A percentile compares a stretch with the other conserved stretches of the same genome.
Conservation (phyloP, 352 stramenopile genomes). For the Phytophthora chlamydospora region DNA sequence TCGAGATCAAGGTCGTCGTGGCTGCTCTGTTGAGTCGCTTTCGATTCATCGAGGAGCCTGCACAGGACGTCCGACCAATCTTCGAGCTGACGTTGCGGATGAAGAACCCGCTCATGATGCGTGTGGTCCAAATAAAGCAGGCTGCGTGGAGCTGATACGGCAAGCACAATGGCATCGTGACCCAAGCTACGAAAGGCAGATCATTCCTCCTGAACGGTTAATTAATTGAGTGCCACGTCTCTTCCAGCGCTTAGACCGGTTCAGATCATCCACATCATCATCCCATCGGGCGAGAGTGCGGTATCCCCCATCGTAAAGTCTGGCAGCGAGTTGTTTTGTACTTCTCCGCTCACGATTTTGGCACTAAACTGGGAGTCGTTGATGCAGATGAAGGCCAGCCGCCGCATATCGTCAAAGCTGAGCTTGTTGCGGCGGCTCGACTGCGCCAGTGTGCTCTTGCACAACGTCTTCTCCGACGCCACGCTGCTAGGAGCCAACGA, state of each 20-base stretch:
- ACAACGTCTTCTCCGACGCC: slow-evolving; percentile 72
- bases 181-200: no score
- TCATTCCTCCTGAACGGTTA: no score
- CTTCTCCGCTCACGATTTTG: slow-evolving; percentile 47
- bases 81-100: slow-evolving; percentile 1
- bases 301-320: slow-evolving; percentile 78
- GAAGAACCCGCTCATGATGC: slow-evolving; percentile 4
- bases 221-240: no score
- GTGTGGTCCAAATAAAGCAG: no score
- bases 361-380: slow-evolving; percentile 79
- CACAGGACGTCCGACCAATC: not conserved
- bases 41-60: not conserved
- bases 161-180: no score
- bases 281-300: slow-evolving; percentile 71
- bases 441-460: slow-evolving; percentile 66
- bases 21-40: not conserved
- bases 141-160: not conserved
- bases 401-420: slow-evolving; percentile 70
- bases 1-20: slow-evolving; percentile 1
- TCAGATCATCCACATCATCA: slow-evolving; percentile 92
- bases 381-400: slow-evolving; percentile 84
- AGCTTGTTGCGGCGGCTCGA: slow-evolving; percentile 79
- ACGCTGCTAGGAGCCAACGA: slow-evolving; percentile 78
- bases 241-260: not conserved
- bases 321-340: slow-evolving; percentile 63